A percentile compares a stretch with the other conserved stretches of the same genome.
Conservation (phyloP, 495 filamentous ascomycete species). For the Oidiodendron maius region DNA sequence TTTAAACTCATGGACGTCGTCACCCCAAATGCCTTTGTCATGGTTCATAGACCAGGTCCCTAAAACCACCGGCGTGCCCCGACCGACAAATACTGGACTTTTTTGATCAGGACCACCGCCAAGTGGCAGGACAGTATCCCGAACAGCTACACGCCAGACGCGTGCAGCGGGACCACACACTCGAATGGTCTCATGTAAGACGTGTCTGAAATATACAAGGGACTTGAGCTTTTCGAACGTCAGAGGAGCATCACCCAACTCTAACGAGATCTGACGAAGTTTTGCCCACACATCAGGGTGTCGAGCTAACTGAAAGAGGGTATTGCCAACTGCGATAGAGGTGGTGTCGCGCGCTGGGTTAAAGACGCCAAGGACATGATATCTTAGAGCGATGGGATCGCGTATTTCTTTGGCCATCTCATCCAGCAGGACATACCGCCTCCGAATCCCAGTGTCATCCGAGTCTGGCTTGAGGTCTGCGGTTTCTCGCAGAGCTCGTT, state of each 20-base stretch:
- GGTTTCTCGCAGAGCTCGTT: background rate
- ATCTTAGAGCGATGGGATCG: constrained; percentile 7
- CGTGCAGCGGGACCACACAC: constrained; percentile 51
- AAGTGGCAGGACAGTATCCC: constrained; percentile 40
- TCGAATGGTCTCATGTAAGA: constrained; percentile 42
- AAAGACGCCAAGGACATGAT: constrained; percentile 39
- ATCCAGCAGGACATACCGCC: constrained; percentile 3
- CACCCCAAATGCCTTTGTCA: constrained; percentile 27
- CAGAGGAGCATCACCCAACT: constrained; percentile 8
- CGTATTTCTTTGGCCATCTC: constrained; percentile 12
- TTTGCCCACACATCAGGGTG: constrained; percentile 6
- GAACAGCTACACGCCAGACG: constrained; percentile 27
- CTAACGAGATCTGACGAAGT: background rate
- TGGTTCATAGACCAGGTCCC: constrained; percentile 32
- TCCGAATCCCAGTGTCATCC: background rate
- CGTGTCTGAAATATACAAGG: constrained; percentile 41
- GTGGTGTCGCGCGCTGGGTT: constrained; percentile 34
- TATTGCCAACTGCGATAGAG: constrained; percentile 18
- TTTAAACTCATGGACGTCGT: constrained; percentile 26
- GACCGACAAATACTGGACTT: constrained; percentile 36
- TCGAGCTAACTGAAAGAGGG: constrained; percentile 17
- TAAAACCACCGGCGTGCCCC: constrained; percentile 32
- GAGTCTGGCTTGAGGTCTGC: background rate
- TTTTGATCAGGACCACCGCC: constrained; percentile 44
- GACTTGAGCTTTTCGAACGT: constrained; percentile 24